phyloP scores from a whole-genome alignment of 495 filamentous ascomycete genomes.

The Penicillium lividum region DNA sequence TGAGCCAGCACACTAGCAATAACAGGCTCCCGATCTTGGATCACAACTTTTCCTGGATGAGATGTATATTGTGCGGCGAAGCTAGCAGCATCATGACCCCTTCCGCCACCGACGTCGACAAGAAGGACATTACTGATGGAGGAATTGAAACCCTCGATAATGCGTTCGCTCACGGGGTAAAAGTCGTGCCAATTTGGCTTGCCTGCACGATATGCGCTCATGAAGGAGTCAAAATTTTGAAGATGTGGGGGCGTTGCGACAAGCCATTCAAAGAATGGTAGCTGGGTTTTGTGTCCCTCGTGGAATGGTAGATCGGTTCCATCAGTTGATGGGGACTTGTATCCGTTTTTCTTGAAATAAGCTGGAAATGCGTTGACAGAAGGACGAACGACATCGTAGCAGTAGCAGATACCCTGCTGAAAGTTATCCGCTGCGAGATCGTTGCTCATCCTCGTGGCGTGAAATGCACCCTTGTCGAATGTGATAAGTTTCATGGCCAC shows the following conservation, averaged over 20 bases:
- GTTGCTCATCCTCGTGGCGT: slow-evolving; percentile 23
- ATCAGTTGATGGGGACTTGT: slow-evolving; percentile 26
- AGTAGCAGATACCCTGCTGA: slow-evolving; percentile 28
- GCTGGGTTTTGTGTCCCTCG: slow-evolving; percentile 27
- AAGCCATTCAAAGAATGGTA: slow-evolving; percentile 32
- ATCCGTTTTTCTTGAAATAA: slow-evolving; percentile 29
- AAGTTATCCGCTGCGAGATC: slow-evolving; percentile 28
- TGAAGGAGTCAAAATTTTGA: slow-evolving; percentile 33
- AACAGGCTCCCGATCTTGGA: slow-evolving; percentile 49
- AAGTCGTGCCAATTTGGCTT: slow-evolving; percentile 49
- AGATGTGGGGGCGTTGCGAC: slow-evolving; percentile 19
- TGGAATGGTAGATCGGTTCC: slow-evolving; percentile 33
- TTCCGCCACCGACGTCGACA: slow-evolving; percentile 56
- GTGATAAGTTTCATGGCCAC: slow-evolving; percentile 28
- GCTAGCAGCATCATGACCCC: slow-evolving; percentile 48
- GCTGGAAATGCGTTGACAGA: slow-evolving; percentile 33
- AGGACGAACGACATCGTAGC: slow-evolving; percentile 29
- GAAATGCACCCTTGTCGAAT: slow-evolving; percentile 22
- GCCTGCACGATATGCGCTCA: slow-evolving; percentile 46
- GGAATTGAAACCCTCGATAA: slow-evolving; percentile 28
- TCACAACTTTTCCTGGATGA: slow-evolving; percentile 42
- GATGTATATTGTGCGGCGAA: slow-evolving; percentile 36
- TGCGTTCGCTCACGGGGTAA: slow-evolving; percentile 8
- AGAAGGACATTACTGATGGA: slow-evolving; percentile 38
- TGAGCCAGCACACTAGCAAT: slow-evolving; percentile 32